phyloP scores from a whole-genome alignment of 2,329 filamentous ascomycete species.

The Ophiostoma sp. region DNA sequence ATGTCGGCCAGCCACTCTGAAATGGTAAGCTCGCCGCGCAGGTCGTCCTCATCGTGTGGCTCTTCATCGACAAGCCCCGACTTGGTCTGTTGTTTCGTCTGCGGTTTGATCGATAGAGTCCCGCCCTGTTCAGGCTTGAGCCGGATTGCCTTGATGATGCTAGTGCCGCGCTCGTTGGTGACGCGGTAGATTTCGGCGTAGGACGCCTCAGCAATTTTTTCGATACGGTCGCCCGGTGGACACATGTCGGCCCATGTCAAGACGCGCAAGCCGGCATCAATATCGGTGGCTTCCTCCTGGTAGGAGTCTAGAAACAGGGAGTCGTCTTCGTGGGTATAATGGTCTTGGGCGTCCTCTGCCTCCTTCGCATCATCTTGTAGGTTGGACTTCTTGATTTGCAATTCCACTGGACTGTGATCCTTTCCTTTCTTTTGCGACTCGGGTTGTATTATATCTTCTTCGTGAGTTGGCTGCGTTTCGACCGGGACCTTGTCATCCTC shows the following conservation, averaged over 20 bases:
- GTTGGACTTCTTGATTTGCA: not conserved
- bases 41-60: slow-evolving; percentile 49
- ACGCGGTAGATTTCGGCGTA: slow-evolving; percentile 62
- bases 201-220: slow-evolving; percentile 62
- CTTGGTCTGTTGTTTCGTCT: slow-evolving; percentile 51
- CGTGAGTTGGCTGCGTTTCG: not conserved
- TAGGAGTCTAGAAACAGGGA: slow-evolving; percentile 17
- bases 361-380: not conserved
- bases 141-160: slow-evolving; percentile 60
- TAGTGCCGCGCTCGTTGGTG: slow-evolving; percentile 53
- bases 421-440: not conserved
- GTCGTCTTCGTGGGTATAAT: not conserved
- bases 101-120: slow-evolving; percentile 51
- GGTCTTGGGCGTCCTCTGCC: not conserved
- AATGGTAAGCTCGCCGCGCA: slow-evolving; percentile 56
- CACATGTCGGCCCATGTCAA: slow-evolving; percentile 56
- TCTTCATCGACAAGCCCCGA: slow-evolving; percentile 55
- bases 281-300: slow-evolving; percentile 25
- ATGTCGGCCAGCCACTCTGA: slow-evolving; percentile 60
- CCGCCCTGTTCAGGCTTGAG: slow-evolving; percentile 32
- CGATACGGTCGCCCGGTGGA: slow-evolving; percentile 46
- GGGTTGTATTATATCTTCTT: not conserved
- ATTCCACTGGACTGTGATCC: not conserved
- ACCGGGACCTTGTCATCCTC: not conserved
- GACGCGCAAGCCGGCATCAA: slow-evolving; percentile 35